phyloP scores from a whole-genome alignment of 441 rosid genomes.

The Bocquillonia castaneifolia region DNA sequence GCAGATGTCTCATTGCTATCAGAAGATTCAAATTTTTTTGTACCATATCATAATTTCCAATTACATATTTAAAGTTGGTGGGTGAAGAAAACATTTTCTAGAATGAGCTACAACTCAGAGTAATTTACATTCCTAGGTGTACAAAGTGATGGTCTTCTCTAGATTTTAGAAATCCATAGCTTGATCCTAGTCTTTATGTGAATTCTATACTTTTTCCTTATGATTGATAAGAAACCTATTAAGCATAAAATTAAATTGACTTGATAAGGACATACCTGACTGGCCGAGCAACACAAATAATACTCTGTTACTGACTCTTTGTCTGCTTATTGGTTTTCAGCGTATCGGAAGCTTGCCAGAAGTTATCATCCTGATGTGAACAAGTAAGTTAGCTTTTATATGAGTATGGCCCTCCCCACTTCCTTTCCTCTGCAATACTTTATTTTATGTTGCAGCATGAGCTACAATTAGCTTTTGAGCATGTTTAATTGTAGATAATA shows the following conservation, averaged over 20 bases:
- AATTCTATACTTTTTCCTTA: background rate
- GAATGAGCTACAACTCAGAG: background rate
- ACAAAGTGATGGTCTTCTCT: background rate
- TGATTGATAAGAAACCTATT: no score
- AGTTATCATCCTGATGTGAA: slow-evolving; percentile 93
- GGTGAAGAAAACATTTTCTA: background rate
- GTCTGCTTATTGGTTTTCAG: slow-evolving; percentile 38
- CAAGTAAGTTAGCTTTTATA: slow-evolving; percentile 52
- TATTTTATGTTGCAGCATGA: background rate
- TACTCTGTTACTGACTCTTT: slow-evolving; percentile 9
- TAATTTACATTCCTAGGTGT: background rate
- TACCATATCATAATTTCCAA: background rate
- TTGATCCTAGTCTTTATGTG: background rate
- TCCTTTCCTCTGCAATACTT: background rate
- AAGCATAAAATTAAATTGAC: background rate
- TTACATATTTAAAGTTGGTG: background rate
- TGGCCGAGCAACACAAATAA: background rate
- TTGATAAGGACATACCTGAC: background rate
- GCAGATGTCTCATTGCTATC: no score
- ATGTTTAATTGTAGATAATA: background rate
- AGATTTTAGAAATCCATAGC: background rate
- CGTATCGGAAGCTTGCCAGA: slow-evolving; percentile 90
- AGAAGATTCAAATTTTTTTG: background rate
- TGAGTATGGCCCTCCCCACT: slow-evolving; percentile 3
- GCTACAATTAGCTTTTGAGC: background rate